Conservation (phyloP, 495 filamentous ascomycete genomes). For the Penicillium mononematosum region DNA sequence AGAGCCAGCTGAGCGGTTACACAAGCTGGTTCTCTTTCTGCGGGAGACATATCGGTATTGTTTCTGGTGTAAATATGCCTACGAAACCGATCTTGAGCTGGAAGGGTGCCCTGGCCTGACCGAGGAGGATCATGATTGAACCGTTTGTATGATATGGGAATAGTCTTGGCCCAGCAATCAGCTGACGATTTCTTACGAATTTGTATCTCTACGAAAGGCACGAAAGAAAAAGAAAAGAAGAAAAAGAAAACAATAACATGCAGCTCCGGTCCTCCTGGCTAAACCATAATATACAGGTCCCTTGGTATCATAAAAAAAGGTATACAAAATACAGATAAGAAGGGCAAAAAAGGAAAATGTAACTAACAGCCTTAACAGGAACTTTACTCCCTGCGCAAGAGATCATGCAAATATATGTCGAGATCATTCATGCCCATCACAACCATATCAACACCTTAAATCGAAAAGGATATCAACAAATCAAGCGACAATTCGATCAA, state of each 20-base stretch:
- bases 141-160: slow-evolving; percentile 4
- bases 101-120: slow-evolving; percentile 86
- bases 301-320: slow-evolving; percentile 30
- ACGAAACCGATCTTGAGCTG: slow-evolving; percentile 61
- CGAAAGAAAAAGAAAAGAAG: no score
- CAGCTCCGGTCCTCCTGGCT: slow-evolving; percentile 12
- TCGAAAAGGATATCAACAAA: not conserved
- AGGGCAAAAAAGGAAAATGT: slow-evolving; percentile 2
- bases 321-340: slow-evolving; percentile 10
- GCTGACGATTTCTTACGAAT: not conserved
- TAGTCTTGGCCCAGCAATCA: not conserved
- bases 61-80: slow-evolving; percentile 92
- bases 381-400: not conserved
- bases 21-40: slow-evolving; percentile 63
- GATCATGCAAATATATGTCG: slow-evolving; percentile 1
- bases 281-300: slow-evolving; percentile 27
- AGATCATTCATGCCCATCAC: not conserved
- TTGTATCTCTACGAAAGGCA: not conserved
- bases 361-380: not conserved
- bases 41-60: slow-evolving; percentile 76
- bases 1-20: slow-evolving; percentile 60
- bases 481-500: slow-evolving; percentile 21
- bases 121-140: slow-evolving; percentile 87
- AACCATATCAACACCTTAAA: not conserved
- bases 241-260: no score